Percentiles rank a stretch among this genome's conserved stretches.
phyloP scores from a whole-genome alignment of 139 green algal species.

The Edaphochlamys debaryana region DNA sequence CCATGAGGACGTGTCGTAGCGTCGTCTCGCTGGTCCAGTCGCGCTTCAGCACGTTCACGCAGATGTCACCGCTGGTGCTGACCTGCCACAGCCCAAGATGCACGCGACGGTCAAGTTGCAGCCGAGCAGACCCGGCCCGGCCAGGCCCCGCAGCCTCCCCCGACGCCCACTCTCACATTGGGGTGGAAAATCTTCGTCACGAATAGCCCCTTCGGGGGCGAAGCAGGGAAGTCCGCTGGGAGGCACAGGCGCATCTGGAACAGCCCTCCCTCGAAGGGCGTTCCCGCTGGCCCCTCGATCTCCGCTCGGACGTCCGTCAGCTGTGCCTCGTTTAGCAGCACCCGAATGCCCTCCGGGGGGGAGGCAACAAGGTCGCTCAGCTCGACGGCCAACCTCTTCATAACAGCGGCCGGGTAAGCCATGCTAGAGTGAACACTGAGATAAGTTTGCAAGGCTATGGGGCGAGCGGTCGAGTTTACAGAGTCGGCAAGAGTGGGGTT shows the following conservation, averaged over 20 bases:
- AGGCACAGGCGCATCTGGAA: conserved; percentile 88
- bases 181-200: conserved; percentile 98
- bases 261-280: conserved; percentile 89
- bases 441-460: no score
- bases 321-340: conserved; percentile 89
- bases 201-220: conserved; percentile 84
- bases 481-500: neutral
- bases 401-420: conserved; percentile 31
- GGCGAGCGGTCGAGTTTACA: neutral
- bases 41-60: conserved; percentile 97
- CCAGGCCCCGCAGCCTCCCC: no score
- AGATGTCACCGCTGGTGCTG: conserved; percentile 90
- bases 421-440: no score
- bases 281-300: conserved; percentile 87
- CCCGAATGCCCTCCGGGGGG: conserved; percentile 80
- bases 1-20: conserved; percentile 85
- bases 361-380: conserved; percentile 76
- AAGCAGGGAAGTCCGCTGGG: conserved; percentile 72
- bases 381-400: conserved; percentile 64
- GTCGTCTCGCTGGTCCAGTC: conserved; percentile 92
- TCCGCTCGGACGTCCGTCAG: conserved; percentile 87
- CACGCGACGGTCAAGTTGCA: no score
- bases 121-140: no score
- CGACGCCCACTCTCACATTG: no score
- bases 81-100: no score